phyloP scores from a whole-genome alignment of 192 early-diverging fungal species.

The Coemansia sp. region DNA sequence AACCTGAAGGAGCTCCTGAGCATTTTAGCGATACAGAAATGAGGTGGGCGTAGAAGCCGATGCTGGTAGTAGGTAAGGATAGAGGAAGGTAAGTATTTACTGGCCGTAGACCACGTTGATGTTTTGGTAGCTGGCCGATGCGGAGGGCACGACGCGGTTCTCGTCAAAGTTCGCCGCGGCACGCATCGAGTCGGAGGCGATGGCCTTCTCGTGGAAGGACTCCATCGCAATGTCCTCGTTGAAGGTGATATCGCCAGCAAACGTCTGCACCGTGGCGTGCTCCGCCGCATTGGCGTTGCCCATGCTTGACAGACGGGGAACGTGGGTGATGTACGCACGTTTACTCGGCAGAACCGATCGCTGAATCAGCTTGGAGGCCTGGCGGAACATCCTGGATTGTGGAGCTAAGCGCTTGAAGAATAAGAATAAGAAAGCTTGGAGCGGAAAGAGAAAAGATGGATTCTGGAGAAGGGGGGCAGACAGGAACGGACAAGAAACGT shows the following conservation, averaged over 20 bases:
- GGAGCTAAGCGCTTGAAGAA: background rate
- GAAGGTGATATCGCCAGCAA: conserved; percentile 32
- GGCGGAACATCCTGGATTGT: conserved; percentile 20
- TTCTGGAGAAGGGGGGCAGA: background rate
- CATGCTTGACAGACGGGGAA: conserved; percentile 43
- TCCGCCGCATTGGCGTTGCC: conserved; percentile 27
- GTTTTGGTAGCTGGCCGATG: conserved; percentile 38
- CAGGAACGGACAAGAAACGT: background rate
- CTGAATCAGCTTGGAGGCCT: conserved; percentile 7
- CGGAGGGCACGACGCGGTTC: conserved; percentile 37
- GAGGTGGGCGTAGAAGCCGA: background rate
- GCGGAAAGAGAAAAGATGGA: background rate
- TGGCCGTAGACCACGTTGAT: conserved; percentile 39
- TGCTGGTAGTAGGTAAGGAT: background rate
- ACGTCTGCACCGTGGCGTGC: conserved; percentile 31
- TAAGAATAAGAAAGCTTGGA: conserved; percentile 4
- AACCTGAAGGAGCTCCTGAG: no score
- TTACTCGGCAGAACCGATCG: conserved; percentile 2
- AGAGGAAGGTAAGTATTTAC: conserved; percentile 5
- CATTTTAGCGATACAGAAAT: background rate
- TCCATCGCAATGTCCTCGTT: conserved; percentile 50
- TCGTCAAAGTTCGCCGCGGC: conserved; percentile 43
- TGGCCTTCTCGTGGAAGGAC: conserved; percentile 46
- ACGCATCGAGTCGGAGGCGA: conserved; percentile 43
- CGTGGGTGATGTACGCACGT: conserved; percentile 23